Percentiles rank a stretch among this genome's conserved stretches.
Evolutionary conservation across 2,329 filamentous ascomycete species (phyloP).

Genomic region (Penicillium corylophilum): DNA sequence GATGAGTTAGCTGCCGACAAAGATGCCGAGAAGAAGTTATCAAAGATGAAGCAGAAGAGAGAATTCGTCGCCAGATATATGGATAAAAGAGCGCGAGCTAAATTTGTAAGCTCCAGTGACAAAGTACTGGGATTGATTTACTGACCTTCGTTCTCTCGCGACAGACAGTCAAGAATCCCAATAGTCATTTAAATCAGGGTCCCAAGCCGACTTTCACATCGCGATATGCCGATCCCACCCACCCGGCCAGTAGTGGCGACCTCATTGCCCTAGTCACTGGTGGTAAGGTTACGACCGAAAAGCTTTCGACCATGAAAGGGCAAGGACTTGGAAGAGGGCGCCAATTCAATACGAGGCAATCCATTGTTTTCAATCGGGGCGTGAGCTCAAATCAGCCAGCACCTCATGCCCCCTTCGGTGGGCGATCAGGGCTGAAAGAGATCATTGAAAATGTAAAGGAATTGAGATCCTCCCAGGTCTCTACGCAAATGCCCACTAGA

Average conservation of each 20-base stretch:
- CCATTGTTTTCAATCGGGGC: not conserved
- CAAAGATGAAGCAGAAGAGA: slow-evolving; percentile 18
- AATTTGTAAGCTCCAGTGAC: slow-evolving; percentile 37
- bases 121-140: not conserved
- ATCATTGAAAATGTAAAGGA: slow-evolving; percentile 4
- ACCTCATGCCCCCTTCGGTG: slow-evolving; percentile 3
- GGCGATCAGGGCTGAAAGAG: slow-evolving; percentile 2
- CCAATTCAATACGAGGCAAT: not conserved
- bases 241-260: slow-evolving; percentile 52
- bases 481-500: not conserved
- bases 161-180: slow-evolving; percentile 42
- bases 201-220: slow-evolving; percentile 43
- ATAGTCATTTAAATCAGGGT: slow-evolving; percentile 36
- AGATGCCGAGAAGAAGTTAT: slow-evolving; percentile 14
- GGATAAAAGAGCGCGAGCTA: slow-evolving; percentile 50
- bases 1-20: slow-evolving; percentile 28
- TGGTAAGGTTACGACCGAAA: slow-evolving; percentile 38
- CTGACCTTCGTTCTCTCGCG: not conserved
- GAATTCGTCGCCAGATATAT: slow-evolving; percentile 50
- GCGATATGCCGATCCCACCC: slow-evolving; percentile 53
- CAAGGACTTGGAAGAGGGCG: slow-evolving; percentile 3
- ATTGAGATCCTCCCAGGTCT: not conserved
- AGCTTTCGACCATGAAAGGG: slow-evolving; percentile 11
- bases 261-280: slow-evolving; percentile 50
- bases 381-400: slow-evolving; percentile 8